Conservation (phyloP, 306 rosid genomes). For the Gillenia trifoliata region DNA sequence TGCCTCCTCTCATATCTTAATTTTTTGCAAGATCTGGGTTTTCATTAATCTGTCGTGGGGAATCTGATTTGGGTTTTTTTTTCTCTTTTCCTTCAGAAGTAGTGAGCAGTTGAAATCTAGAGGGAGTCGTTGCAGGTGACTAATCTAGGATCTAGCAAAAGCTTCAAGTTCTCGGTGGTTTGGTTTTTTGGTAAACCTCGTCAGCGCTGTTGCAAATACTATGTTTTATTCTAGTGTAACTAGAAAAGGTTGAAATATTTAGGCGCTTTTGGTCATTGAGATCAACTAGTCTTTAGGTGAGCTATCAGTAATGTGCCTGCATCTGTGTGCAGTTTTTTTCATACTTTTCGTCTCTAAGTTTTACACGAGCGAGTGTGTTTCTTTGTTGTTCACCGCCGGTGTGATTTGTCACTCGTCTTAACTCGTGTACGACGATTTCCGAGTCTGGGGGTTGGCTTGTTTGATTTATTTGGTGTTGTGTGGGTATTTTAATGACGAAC, state of each 20-base stretch:
- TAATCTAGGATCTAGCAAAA: slow-evolving; percentile 15
- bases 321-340: background rate
- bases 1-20: too few species aligned
- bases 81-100: slow-evolving; percentile 68
- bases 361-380: slow-evolving; percentile 1
- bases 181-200: slow-evolving; percentile 11
- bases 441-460: too few species aligned
- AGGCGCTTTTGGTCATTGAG: background rate
- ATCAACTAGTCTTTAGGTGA: slow-evolving; percentile 14
- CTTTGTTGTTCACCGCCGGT: background rate
- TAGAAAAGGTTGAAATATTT: background rate
- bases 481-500: background rate
- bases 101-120: slow-evolving; percentile 24
- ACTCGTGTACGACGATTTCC: too few species aligned
- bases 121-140: slow-evolving; percentile 18
- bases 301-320: background rate
- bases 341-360: background rate
- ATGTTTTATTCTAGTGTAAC: background rate
- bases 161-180: background rate
- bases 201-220: background rate
- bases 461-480: too few species aligned
- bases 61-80: too few species aligned
- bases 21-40: too few species aligned
- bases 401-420: background rate
- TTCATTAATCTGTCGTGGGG: too few species aligned